Evolutionary conservation across 2,329 filamentous ascomycete species (phyloP).

Genomic region (Claviceps monticola): DNA sequence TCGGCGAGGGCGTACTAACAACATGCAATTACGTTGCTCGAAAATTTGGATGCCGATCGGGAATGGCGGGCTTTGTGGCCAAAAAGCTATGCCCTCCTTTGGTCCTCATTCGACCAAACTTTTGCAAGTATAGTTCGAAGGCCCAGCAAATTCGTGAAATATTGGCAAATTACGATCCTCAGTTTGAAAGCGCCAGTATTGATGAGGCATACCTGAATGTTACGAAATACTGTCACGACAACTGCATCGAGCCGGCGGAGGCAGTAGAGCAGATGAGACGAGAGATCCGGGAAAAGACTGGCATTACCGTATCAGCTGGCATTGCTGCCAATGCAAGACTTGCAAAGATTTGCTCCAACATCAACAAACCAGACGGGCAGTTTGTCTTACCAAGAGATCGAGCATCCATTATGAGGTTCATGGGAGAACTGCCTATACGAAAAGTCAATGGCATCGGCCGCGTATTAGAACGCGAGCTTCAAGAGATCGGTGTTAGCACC

Average conservation of each 20-base stretch:
- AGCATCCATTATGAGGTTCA: slow-evolving; percentile 66
- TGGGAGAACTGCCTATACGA: slow-evolving; percentile 67
- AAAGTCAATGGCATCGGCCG: slow-evolving; percentile 94
- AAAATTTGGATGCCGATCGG: slow-evolving; percentile 79
- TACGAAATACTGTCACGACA: slow-evolving; percentile 65
- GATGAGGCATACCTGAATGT: slow-evolving; percentile 96
- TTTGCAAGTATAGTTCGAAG: slow-evolving; percentile 82
- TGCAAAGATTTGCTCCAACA: slow-evolving; percentile 89
- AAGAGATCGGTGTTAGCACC: slow-evolving; percentile 73
- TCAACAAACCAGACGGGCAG: slow-evolving; percentile 94
- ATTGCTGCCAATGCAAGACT: slow-evolving; percentile 88
- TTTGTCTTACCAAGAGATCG: slow-evolving; percentile 63
- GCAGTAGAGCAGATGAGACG: slow-evolving; percentile 64
- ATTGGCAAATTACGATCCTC: slow-evolving; percentile 72
- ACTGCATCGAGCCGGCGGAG: slow-evolving; percentile 55
- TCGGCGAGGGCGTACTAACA: slow-evolving; percentile 55
- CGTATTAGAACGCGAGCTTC: slow-evolving; percentile 81
- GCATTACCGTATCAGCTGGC: slow-evolving; percentile 83
- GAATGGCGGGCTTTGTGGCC: slow-evolving; percentile 93
- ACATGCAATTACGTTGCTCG: slow-evolving; percentile 79
- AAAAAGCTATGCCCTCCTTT: slow-evolving; percentile 85
- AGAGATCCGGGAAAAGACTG: slow-evolving; percentile 61
- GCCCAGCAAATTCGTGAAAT: slow-evolving; percentile 76
- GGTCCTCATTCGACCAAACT: slow-evolving; percentile 70
- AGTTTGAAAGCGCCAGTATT: slow-evolving; percentile 87